Evolutionary conservation across 257 asterid genomes (phyloP), one percentile per base, ranked within the genome.

Genomic region (Solanum corneliomulleri): DNA sequence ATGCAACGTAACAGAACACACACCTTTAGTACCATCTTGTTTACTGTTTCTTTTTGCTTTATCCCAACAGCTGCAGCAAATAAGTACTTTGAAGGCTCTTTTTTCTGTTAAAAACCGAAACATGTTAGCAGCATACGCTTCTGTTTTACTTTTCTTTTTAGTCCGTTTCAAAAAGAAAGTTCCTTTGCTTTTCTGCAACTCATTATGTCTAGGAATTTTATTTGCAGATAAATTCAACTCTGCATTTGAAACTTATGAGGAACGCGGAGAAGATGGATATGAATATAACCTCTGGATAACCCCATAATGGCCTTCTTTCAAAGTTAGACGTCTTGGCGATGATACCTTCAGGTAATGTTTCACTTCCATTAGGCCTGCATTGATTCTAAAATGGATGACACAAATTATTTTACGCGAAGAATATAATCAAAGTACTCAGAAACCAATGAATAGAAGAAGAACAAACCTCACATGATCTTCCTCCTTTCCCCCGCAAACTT

Each of bases 251-350:
- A 80, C 15, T 44, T 45, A 45, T 2, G 29, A 47, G 44, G 29
- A 80, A 49, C 44, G 21, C n/a, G 10, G 27, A 11, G 27, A 44
- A 4, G 13, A 37, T 42, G 14, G 44, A 29, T 20, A 16, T 20
- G 72, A 74, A 82, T 58, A 16, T 90, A 81, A 96, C 99, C 99
- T 94, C 85, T n/a, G 97, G 96, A 42, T 41, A 89, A 75, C 99
- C 99, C 98, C 99, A 96, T 64, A 95, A 87, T 2, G 99, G 98
- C 13, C 98, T 92, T 86, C 86, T 91, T 87, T 95, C 98, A 89
- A 96, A 89, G 92, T 96, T 93, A 45, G 99, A 91, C 44, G 95
- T 93, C 87, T 85, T 87, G 18, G 93, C 92, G 64, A 96, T 90
- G 84, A 96, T 92, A 47, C 99, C 96, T 89, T 88, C 74, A 31